These are phyloP conservation scores for Trichoderma koningiopsis DNA, from an alignment of 2,329 filamentous ascomycete species.

Conservation along the genomic window DNA sequence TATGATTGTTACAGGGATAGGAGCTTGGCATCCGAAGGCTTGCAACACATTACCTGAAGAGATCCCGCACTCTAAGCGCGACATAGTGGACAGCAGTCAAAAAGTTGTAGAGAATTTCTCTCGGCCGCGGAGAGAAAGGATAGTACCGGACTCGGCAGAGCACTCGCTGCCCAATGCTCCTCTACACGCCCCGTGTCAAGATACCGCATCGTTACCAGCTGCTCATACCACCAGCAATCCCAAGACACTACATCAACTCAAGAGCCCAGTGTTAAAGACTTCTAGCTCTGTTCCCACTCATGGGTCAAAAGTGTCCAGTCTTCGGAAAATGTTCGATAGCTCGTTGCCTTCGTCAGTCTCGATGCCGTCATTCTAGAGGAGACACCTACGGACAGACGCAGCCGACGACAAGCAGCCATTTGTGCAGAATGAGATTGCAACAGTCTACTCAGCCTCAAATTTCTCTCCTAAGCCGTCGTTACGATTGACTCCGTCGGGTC, in stretches of 20 bases:
- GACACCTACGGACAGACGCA: not conserved
- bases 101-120: not conserved
- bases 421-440: too few relatives aligned
- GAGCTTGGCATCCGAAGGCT: not conserved
- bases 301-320: constrained; percentile 28
- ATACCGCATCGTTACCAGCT: not conserved
- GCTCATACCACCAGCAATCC: not conserved
- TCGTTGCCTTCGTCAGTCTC: constrained; percentile 23
- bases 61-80: not conserved
- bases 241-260: not conserved
- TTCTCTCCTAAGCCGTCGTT: not conserved
- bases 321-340: constrained; percentile 32
- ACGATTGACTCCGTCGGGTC: not conserved
- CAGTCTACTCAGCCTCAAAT: not conserved
- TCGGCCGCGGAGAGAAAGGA: not conserved
- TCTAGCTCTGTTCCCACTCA: not conserved
- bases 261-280: not conserved
- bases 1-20: constrained; percentile 18
- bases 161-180: not conserved
- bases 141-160: not conserved
- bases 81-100: not conserved
- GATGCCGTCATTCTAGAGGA: constrained; percentile 26
- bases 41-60: not conserved
- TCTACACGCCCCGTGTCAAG: constrained; percentile 4
- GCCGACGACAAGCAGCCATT: constrained; percentile 1